Evolutionary conservation across 2,329 filamentous ascomycete genomes (phyloP), one percentile per base, ranked within the genome.

Genomic region (Epichloe brachyelytri): DNA sequence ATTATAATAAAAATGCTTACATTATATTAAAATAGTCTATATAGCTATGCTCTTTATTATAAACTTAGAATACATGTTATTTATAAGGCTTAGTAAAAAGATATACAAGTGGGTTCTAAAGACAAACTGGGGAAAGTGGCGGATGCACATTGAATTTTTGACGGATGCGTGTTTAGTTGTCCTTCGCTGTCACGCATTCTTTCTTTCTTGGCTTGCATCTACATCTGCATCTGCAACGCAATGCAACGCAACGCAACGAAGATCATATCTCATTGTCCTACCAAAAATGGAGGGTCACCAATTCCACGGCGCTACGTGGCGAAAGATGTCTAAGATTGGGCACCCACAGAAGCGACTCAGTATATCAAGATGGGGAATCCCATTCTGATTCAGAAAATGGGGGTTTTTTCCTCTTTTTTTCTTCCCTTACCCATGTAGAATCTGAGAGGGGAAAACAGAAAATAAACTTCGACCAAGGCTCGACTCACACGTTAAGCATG

Each of bases 181-280:
- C 22, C 7, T 26, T 26, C 7, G 14, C 44, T 37, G 33, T 46
- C 46, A 30, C 37, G 36, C 38, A 17, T 11, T 26, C 38, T 46
- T 22, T 17, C 7, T 26, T 36, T 46, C 14, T 47, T 41, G 36
- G 46, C 34, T 12, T 48, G 46, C 43, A 34, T 48, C 15, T 30
- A 36, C 46, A 8, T 45, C 43, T 33, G 46, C 34, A 22, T 22
- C 15, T 30, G 46, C 26, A 34, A 3, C 20, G n/a, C 22, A 12
- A 43, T 20, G 46, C 22, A 34, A 26, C 22, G 46, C 26, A 34
- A 26, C 22, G 46, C 26, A 34, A 48, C 20, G 46, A n/a, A 34
- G 38, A 48, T 43, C 43, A 41, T 48, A 30, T 30, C 46, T 43
- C 38, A 48, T 48, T 34, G 46, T 41, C 3, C 46, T 40, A 34